Evolutionary conservation across 495 filamentous ascomycete species (phyloP).

Genomic region (Lasiosphaeria ovina): DNA sequence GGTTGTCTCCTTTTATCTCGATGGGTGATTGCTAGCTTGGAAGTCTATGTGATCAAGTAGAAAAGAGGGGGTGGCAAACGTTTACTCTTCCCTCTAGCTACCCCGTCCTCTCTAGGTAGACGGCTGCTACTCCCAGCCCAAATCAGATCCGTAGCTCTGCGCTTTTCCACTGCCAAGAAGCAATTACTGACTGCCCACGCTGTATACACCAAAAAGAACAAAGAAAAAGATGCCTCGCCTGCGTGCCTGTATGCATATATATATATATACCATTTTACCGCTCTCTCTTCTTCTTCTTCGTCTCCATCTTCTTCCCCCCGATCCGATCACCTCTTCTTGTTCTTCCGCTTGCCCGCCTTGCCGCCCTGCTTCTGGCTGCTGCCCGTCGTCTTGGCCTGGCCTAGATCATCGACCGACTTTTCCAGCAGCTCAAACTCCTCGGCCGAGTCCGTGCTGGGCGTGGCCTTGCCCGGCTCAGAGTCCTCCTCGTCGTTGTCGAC

Average conservation of each 20-base stretch:
- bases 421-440: conserved; percentile 59
- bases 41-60: not conserved
- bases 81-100: not conserved
- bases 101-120: too few relatives aligned
- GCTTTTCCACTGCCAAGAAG: not conserved
- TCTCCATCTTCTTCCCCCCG: not conserved
- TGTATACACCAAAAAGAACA: too few relatives aligned
- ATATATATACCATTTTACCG: too few relatives aligned
- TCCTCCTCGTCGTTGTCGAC: conserved; percentile 37
- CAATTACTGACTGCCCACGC: not conserved
- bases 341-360: conserved; percentile 46
- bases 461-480: conserved; percentile 38
- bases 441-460: conserved; percentile 46
- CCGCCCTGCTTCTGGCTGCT: conserved; percentile 40
- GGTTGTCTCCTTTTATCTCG: not conserved
- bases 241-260: too few relatives aligned
- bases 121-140: too few relatives aligned
- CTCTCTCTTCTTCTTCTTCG: too few relatives aligned
- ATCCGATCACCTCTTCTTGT: conserved; percentile 43
- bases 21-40: conserved; percentile 1
- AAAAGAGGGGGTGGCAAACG: not conserved
- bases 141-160: too few relatives aligned
- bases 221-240: too few relatives aligned
- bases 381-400: conserved; percentile 40
- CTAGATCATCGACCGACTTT: conserved; percentile 47